Conservation (phyloP, 2,329 filamentous ascomycete genomes). For the Ophiostoma novo-ulmi region DNA sequence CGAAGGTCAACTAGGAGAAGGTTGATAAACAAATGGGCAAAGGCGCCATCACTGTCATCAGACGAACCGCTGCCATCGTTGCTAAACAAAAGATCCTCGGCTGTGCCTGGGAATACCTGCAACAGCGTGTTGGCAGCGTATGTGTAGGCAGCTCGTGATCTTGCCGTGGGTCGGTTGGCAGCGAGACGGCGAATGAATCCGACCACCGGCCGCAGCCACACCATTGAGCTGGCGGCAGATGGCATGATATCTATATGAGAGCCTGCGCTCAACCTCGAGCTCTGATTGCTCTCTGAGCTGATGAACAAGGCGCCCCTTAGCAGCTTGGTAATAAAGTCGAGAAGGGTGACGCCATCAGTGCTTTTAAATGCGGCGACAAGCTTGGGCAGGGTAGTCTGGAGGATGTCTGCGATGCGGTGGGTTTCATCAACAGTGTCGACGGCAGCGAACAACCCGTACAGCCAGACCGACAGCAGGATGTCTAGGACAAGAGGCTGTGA, state of each 20-base stretch:
- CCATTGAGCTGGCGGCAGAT: slow-evolving; percentile 39
- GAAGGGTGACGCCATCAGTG: slow-evolving; percentile 56
- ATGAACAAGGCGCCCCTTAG: slow-evolving; percentile 40
- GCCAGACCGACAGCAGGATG: slow-evolving; percentile 53
- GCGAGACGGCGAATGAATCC: slow-evolving; percentile 50
- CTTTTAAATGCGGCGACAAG: slow-evolving; percentile 52
- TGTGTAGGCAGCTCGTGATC: slow-evolving; percentile 54
- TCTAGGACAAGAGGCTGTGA: slow-evolving; percentile 51
- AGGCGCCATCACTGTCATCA: slow-evolving; percentile 43
- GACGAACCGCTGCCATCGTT: slow-evolving; percentile 31
- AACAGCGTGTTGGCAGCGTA: slow-evolving; percentile 55
- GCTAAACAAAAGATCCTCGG: slow-evolving; percentile 49
- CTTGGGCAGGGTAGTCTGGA: slow-evolving; percentile 45
- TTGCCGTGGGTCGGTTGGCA: slow-evolving; percentile 49
- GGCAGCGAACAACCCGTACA: slow-evolving; percentile 35
- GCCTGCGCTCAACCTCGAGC: slow-evolving; percentile 1
- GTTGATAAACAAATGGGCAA: slow-evolving; percentile 58
- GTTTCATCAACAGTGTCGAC: neutral
- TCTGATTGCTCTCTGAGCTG: slow-evolving; percentile 32
- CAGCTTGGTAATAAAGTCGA: slow-evolving; percentile 52
- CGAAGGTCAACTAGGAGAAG: slow-evolving; percentile 63
- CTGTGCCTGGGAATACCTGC: slow-evolving; percentile 47
- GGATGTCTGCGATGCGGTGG: slow-evolving; percentile 35
- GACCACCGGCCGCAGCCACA: slow-evolving; percentile 49
- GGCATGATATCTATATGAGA: slow-evolving; percentile 30